Evolutionary conservation across 2,329 filamentous ascomycete genomes (phyloP).

Genomic region (Stromatinia cepivora): DNA sequence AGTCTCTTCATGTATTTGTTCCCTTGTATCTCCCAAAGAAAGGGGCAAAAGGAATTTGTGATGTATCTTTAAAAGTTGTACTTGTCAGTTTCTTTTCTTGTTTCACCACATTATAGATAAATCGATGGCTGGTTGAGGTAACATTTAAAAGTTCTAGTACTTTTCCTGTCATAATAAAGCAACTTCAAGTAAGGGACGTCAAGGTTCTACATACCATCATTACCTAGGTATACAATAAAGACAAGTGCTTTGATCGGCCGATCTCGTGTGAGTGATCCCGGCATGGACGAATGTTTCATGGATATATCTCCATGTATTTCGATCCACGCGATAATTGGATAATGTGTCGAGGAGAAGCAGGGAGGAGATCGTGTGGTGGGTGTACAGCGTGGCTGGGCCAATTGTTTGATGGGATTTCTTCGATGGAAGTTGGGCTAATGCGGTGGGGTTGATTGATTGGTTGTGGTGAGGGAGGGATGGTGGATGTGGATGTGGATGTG

Average conservation of each 20-base stretch:
- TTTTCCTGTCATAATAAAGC: background rate
- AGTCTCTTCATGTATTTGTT: background rate
- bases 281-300: background rate
- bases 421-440: background rate
- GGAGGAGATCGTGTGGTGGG: background rate
- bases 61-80: background rate
- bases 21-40: background rate
- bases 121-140: constrained; percentile 10
- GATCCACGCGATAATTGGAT: background rate
- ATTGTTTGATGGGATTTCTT: background rate
- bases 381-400: background rate
- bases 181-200: constrained; percentile 11
- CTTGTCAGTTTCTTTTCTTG: background rate
- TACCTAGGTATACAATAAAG: too few species aligned
- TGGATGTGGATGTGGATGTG: background rate
- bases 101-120: background rate
- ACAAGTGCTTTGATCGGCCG: constrained; percentile 14
- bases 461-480: too few species aligned
- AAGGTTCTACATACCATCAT: background rate
- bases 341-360: background rate
- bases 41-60: background rate
- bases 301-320: background rate
- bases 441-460: background rate
- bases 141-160: background rate
- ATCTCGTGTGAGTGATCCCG: constrained; percentile 1